phyloP scores from a whole-genome alignment of 176 grass and related monocot genomes.

The Areca catechu region DNA sequence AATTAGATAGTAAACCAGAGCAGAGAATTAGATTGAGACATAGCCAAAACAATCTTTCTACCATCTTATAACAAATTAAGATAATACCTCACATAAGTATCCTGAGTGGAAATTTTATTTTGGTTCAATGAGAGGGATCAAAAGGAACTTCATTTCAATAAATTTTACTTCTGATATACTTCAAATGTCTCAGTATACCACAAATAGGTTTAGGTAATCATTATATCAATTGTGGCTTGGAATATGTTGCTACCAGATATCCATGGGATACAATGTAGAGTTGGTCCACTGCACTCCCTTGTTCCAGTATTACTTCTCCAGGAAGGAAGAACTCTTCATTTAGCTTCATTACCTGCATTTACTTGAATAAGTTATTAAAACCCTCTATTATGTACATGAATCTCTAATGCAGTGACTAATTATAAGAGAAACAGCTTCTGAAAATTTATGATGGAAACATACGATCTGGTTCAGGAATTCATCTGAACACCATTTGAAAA shows the following conservation, averaged over 20 bases:
- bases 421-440: neutral
- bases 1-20: too few relatives aligned
- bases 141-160: too few relatives aligned
- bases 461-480: constrained; percentile 93
- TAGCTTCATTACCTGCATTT: constrained; percentile 60
- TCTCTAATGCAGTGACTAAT: neutral
- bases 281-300: constrained; percentile 38
- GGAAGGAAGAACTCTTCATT: constrained; percentile 44
- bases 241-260: constrained; percentile 37
- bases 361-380: neutral
- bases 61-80: too few relatives aligned
- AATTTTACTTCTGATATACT: too few relatives aligned
- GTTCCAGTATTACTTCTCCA: constrained; percentile 44
- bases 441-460: constrained; percentile 4
- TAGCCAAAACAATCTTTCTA: too few relatives aligned
- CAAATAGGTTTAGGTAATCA: too few relatives aligned
- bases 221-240: too few relatives aligned
- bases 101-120: constrained; percentile 2
- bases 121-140: too few relatives aligned
- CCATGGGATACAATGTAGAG: constrained; percentile 49
- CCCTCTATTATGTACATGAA: neutral
- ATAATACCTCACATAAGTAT: neutral
- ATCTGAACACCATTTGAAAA: constrained; percentile 74
- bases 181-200: too few relatives aligned
- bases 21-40: too few relatives aligned